Evolutionary conservation across 768 basidiomycete species (phyloP).

Genomic region (Boletus rubroflammeus): DNA sequence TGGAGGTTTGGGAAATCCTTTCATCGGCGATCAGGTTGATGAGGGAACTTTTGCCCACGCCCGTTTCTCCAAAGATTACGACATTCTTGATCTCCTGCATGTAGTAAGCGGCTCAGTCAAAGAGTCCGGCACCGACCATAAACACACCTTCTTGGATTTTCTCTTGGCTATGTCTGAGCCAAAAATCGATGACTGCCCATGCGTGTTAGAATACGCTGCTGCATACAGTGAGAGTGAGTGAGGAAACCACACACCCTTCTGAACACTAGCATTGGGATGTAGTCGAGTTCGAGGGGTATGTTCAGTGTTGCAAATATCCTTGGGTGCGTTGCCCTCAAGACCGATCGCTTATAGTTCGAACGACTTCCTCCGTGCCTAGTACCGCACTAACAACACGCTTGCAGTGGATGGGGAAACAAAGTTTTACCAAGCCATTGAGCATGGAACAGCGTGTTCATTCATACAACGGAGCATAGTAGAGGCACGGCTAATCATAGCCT

Average conservation of each 20-base stretch:
- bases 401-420: neutral
- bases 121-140: neutral
- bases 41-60: constrained; percentile 25
- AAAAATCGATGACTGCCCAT: neutral
- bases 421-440: neutral
- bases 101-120: neutral
- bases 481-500: neutral
- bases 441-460: neutral
- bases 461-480: neutral
- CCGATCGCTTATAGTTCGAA: constrained; percentile 12
- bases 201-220: neutral
- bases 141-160: constrained; percentile 10
- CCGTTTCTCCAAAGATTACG: constrained; percentile 21
- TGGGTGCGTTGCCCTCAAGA: neutral
- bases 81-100: constrained; percentile 14
- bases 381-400: constrained; percentile 12
- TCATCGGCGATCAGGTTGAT: constrained; percentile 18
- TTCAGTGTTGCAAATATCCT: neutral
- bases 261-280: neutral
- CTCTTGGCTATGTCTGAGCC: neutral
- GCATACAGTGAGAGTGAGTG: neutral
- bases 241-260: constrained; percentile 5
- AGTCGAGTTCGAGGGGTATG: neutral
- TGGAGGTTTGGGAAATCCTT: constrained; percentile 15
- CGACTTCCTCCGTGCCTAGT: neutral